A percentile compares a stretch with the other conserved stretches of the same genome.
Evolutionary conservation across 2,329 filamentous ascomycete species (phyloP).

Genomic region (Thelonectria discophora): DNA sequence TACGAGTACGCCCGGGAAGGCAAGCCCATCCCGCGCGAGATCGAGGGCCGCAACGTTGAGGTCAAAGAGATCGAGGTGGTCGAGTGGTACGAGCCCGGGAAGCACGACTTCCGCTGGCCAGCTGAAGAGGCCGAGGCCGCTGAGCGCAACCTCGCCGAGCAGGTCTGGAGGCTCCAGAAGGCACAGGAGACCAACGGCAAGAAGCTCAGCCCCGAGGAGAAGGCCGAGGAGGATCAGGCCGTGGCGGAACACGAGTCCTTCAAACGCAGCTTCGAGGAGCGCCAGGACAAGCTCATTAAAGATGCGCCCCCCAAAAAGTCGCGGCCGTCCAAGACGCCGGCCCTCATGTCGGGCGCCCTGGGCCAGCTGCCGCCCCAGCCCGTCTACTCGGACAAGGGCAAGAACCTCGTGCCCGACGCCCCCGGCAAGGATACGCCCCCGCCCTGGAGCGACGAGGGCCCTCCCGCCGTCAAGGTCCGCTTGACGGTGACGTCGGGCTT

Average conservation of each 20-base stretch:
- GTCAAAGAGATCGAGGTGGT: slow-evolving; percentile 81
- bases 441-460: slow-evolving; percentile 68
- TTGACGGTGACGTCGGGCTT: slow-evolving; percentile 97
- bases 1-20: slow-evolving; percentile 97
- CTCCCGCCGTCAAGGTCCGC: slow-evolving; percentile 81
- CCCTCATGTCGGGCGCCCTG: slow-evolving; percentile 67
- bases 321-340: slow-evolving; percentile 44
- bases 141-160: slow-evolving; percentile 80
- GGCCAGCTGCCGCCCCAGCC: slow-evolving; percentile 62
- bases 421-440: slow-evolving; percentile 59
- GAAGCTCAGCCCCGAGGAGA: slow-evolving; percentile 63
- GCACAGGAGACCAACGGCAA: slow-evolving; percentile 60
- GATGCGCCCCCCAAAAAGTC: slow-evolving; percentile 55
- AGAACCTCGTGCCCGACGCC: slow-evolving; percentile 62
- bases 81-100: slow-evolving; percentile 85
- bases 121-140: slow-evolving; percentile 77
- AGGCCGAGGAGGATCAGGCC: slow-evolving; percentile 64
- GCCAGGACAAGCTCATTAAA: slow-evolving; percentile 64
- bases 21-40: slow-evolving; percentile 83
- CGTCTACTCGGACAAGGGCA: slow-evolving; percentile 52
- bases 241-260: slow-evolving; percentile 64
- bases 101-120: slow-evolving; percentile 82
- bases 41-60: slow-evolving; percentile 81
- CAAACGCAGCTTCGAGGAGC: slow-evolving; percentile 67
- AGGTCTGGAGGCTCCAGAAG: slow-evolving; percentile 71